Evolutionary conservation across 1,284 basidiomycete genomes (phyloP), one percentile per base, ranked within the genome.

Genomic region (Sphaerobolus stellatus): DNA sequence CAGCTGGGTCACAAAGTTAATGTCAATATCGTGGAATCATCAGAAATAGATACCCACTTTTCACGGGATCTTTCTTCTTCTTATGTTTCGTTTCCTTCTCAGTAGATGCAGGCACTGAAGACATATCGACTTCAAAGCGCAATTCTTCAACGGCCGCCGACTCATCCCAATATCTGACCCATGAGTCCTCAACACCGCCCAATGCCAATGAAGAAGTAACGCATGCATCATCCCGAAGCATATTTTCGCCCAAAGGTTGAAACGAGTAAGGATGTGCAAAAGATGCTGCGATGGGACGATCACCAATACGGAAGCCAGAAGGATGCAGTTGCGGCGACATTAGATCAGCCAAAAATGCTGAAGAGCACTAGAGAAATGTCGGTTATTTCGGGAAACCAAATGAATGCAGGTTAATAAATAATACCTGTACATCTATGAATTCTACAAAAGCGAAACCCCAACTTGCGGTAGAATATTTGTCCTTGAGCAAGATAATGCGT

Each of bases 381-480:
- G 28, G 34, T 33, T 33, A 52, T 27, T 43, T 16, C 25, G 44
- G 3, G 36, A 18, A 40, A 33, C 22, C 25, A 48, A 14, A 41
- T 28, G 38, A 11, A 11, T 36, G 13, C 13, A 11, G 33, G 33
- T 36, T 27, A 38, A 38, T 14, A 11, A 46, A 50, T 66, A 75
- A 60, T 70, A 94, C 93, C 77, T 88, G 82, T 6, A 86, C 70
- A 59, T 94, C 90, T 28, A 89, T 76, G 63, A 96, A 91, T 66
- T 97, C 92, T 13, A 95, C 89, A 66, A 98, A 98, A 0, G 90
- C 86, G 68, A 94, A 95, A 14, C 94, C 91, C 80, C 92, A 94
- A 65, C 90, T 92, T 2, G 84, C 83, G 74, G 87, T 79, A 0
- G 89, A 89, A 7, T 81, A 79, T 65, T 89, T 87, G 71, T 97